Evolutionary conservation across 805 yeast genomes (phyloP).

Genomic region (Grigorovia jiainica): DNA sequence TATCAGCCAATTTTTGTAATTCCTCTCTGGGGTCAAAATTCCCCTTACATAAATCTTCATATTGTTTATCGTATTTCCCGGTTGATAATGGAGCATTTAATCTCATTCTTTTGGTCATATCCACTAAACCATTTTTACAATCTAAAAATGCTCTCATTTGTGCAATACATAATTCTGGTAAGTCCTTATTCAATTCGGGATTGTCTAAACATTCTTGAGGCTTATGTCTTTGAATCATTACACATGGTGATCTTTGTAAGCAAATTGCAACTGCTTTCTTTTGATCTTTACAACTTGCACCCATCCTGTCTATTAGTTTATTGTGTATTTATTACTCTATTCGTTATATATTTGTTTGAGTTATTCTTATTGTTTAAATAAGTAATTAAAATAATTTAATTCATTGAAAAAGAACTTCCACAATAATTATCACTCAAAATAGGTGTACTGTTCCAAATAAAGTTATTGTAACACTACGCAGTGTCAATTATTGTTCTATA

Average conservation of each 20-base stretch:
- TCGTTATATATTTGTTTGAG: background rate
- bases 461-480: too few species aligned
- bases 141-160: constrained; percentile 80
- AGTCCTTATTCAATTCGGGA: constrained; percentile 62
- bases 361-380: background rate
- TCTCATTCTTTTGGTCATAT: constrained; percentile 81
- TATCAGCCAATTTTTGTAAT: constrained; percentile 54
- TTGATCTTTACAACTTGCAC: constrained; percentile 87
- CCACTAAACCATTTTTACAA: constrained; percentile 85
- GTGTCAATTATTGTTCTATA: too few species aligned
- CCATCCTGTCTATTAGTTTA: constrained; percentile 30
- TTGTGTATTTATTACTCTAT: background rate
- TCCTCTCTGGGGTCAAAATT: constrained; percentile 77
- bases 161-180: constrained; percentile 84
- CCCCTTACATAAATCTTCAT: constrained; percentile 69
- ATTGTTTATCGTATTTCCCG: constrained; percentile 85
- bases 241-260: constrained; percentile 93
- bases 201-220: constrained; percentile 82
- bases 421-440: background rate
- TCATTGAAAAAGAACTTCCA: background rate
- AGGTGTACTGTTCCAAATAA: too few species aligned
- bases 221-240: constrained; percentile 75
- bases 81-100: constrained; percentile 92
- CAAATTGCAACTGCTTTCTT: constrained; percentile 93
- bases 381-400: background rate